Evolutionary conservation across 495 filamentous ascomycete genomes (phyloP).

Genomic region (Coniosporium apollinis): DNA sequence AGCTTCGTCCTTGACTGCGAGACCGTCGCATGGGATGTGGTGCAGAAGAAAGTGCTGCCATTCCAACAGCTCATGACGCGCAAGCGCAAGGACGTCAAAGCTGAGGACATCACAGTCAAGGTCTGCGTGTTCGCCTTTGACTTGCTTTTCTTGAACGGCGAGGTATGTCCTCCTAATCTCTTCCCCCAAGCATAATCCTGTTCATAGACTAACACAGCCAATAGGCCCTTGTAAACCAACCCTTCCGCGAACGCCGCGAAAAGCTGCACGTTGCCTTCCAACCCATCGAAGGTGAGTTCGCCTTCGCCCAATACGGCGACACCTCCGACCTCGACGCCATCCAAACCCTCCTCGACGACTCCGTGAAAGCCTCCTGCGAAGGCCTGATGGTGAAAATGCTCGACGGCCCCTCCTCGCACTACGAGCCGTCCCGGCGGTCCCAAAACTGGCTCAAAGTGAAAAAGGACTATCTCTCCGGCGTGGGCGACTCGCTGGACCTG

Average conservation of each 20-base stretch:
- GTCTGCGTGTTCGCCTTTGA: constrained; percentile 98
- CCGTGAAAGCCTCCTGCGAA: constrained; percentile 86
- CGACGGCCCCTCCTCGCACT: constrained; percentile 75
- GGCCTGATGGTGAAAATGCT: constrained; percentile 99
- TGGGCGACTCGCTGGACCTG: constrained; percentile 91
- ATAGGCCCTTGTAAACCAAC: constrained; percentile 65
- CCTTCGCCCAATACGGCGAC: constrained; percentile 74
- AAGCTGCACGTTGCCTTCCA: constrained; percentile 58
- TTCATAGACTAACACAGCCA: constrained; percentile 1
- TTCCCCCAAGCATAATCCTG: background rate
- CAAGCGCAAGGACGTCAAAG: constrained; percentile 92
- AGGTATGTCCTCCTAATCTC: constrained; percentile 30
- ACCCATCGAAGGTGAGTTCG: constrained; percentile 72
- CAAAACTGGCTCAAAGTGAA: constrained; percentile 99
- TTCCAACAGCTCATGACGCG: constrained; percentile 98
- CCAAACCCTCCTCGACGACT: constrained; percentile 77
- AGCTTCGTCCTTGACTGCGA: constrained; percentile 97
- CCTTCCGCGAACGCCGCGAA: constrained; percentile 68
- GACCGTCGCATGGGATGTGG: constrained; percentile 91
- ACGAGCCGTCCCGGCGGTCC: constrained; percentile 87
- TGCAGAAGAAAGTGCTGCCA: constrained; percentile 82
- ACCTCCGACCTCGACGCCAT: constrained; percentile 87
- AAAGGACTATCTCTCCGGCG: constrained; percentile 86
- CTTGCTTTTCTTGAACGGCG: constrained; percentile 81
- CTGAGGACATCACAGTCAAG: constrained; percentile 93